Conservation (phyloP, 306 rosid genomes). For the Dryas drummondii region DNA sequence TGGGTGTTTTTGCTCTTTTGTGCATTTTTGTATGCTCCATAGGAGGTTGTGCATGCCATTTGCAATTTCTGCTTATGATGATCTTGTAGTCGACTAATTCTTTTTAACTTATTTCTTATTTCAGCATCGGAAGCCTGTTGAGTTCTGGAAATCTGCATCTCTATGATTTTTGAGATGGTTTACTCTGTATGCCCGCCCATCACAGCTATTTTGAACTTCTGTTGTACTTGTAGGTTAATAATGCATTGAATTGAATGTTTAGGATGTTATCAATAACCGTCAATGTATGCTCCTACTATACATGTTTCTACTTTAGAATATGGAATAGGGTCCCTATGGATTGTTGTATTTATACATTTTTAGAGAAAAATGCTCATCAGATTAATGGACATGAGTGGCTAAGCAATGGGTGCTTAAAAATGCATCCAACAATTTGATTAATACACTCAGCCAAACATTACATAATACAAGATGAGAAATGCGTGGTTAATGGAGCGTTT, state of each 20-base stretch:
- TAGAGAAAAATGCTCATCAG: not conserved
- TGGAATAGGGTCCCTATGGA: not conserved
- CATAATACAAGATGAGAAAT: no score
- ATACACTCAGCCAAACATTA: no score
- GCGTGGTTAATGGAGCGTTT: no score
- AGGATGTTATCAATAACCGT: not conserved
- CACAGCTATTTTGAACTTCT: not conserved
- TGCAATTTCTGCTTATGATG: no score
- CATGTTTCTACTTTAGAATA: not conserved
- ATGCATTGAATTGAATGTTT: not conserved
- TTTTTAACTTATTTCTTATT: conserved; percentile 17
- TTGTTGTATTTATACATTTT: not conserved
- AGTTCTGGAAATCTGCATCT: conserved; percentile 75
- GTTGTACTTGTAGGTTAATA: not conserved
- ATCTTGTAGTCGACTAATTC: not conserved
- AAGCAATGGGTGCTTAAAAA: no score
- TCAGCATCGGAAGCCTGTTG: conserved; percentile 89
- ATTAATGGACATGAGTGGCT: no score
- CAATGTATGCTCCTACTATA: not conserved
- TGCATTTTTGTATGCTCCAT: not conserved
- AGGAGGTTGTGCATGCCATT: not conserved
- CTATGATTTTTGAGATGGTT: conserved; percentile 34
- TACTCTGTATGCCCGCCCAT: not conserved
- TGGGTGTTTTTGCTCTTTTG: not conserved
- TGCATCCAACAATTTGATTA: no score